These are phyloP conservation scores for Lecanicillium sp. DNA, from an alignment of 2,329 filamentous ascomycete genomes.

Conservation along the genomic window DNA sequence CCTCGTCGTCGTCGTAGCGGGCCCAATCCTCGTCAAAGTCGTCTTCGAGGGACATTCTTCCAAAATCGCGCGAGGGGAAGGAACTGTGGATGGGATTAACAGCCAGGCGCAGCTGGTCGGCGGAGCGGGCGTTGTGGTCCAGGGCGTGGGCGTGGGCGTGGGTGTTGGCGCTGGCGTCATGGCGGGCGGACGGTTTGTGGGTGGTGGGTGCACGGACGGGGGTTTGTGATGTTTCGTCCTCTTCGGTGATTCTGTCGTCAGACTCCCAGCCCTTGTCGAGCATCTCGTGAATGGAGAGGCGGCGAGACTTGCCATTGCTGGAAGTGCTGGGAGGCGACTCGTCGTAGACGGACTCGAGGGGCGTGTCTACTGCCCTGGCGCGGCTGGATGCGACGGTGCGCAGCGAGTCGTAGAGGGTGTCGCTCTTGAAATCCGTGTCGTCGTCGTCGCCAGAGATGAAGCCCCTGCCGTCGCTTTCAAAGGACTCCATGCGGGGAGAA, in stretches of 20 bases:
- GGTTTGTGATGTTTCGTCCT: constrained; percentile 52
- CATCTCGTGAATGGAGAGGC: constrained; percentile 54
- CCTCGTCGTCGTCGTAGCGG: constrained; percentile 49
- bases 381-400: constrained; percentile 65
- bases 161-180: no score
- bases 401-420: constrained; percentile 71
- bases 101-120: background rate
- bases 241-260: constrained; percentile 54
- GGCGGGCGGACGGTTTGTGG: constrained; percentile 16
- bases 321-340: constrained; percentile 62
- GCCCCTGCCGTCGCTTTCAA: constrained; percentile 60
- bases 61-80: constrained; percentile 35
- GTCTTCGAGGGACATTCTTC: constrained; percentile 52
- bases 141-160: background rate
- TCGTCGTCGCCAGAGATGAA: constrained; percentile 67
- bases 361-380: constrained; percentile 60
- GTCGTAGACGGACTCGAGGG: constrained; percentile 75
- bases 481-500: constrained; percentile 59
- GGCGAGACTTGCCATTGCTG: constrained; percentile 46
- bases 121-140: constrained; percentile 21
- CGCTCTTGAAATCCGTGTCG: constrained; percentile 72
- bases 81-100: constrained; percentile 26
- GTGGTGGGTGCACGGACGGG: constrained; percentile 38
- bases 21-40: constrained; percentile 61
- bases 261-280: constrained; percentile 49